A percentile compares a stretch with the other conserved stretches of the same genome.
These are phyloP conservation scores for Boletus sensibilis DNA, from an alignment of 768 basidiomycete genomes.

Conservation along the genomic window DNA sequence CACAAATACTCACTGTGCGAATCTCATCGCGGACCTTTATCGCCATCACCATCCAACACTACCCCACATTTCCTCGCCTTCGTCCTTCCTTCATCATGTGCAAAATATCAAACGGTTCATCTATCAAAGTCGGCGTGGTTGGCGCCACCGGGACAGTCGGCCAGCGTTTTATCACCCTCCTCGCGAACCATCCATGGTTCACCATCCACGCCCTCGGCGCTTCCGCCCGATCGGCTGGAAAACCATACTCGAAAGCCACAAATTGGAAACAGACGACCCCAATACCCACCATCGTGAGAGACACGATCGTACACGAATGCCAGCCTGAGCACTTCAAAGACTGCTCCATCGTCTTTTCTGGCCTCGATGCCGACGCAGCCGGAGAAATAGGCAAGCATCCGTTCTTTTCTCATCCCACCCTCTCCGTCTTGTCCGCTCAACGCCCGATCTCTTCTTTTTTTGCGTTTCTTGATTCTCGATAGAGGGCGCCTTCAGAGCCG, in stretches of 20 bases:
- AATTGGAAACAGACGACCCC: constrained; percentile 87
- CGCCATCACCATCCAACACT: neutral
- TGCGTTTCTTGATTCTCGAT: neutral
- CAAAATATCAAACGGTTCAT: constrained; percentile 15
- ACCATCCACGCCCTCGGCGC: constrained; percentile 84
- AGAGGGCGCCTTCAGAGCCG: constrained; percentile 80
- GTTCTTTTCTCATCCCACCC: neutral
- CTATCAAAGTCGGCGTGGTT: constrained; percentile 66
- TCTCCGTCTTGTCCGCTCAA: neutral
- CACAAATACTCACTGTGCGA: neutral
- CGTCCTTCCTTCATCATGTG: constrained; percentile 18
- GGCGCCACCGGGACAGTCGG: constrained; percentile 95
- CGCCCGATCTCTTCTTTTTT: neutral
- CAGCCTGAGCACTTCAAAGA: constrained; percentile 71
- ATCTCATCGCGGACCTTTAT: neutral
- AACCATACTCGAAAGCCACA: constrained; percentile 67
- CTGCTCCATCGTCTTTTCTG: constrained; percentile 89
- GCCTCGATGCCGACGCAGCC: constrained; percentile 93
- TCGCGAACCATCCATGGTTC: constrained; percentile 90
- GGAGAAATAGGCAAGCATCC: constrained; percentile 80
- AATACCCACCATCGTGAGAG: constrained; percentile 64
- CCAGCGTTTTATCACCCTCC: constrained; percentile 89
- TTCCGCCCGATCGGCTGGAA: constrained; percentile 83
- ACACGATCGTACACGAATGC: constrained; percentile 69
- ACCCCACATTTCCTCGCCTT: neutral